Percentiles rank a stretch among this genome's conserved stretches.
Conservation (phyloP, 2,329 filamentous ascomycete genomes). For the Microthyrium microscopicum region DNA sequence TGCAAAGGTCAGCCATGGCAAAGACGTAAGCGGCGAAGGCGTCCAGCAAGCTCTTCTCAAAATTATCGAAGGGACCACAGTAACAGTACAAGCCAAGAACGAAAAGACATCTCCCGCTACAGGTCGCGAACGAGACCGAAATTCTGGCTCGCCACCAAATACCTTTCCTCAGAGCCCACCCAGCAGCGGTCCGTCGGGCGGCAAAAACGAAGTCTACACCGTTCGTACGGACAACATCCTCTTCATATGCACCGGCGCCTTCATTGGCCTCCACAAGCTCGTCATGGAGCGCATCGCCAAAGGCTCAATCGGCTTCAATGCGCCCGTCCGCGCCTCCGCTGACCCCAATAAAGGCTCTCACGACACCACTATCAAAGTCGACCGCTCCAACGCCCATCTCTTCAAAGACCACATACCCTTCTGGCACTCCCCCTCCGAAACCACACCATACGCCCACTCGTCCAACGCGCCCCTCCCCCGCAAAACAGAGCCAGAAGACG, state of each 20-base stretch:
- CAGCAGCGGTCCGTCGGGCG: constrained; percentile 14
- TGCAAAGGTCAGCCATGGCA: constrained; percentile 70
- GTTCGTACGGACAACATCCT: constrained; percentile 92
- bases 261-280: constrained; percentile 78
- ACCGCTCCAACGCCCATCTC: constrained; percentile 35
- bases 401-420: constrained; percentile 43
- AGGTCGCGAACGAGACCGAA: constrained; percentile 1
- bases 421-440: constrained; percentile 21
- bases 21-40: constrained; percentile 90
- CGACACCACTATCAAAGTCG: constrained; percentile 41
- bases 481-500: constrained; percentile 9
- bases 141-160: not conserved
- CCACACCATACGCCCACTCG: constrained; percentile 21
- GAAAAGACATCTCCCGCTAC: constrained; percentile 27
- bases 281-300: constrained; percentile 77
- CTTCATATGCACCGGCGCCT: constrained; percentile 92
- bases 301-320: constrained; percentile 80
- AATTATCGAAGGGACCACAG: constrained; percentile 86
- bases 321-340: constrained; percentile 47
- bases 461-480: constrained; percentile 11
- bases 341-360: constrained; percentile 30
- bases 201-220: constrained; percentile 46
- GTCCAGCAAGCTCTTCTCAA: constrained; percentile 93
- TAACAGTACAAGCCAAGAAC: constrained; percentile 80
- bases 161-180: too few relatives aligned